Percentiles rank a stretch among this genome's conserved stretches.
phyloP scores from a whole-genome alignment of 148 eudicot species.

The Spergularia marina region DNA sequence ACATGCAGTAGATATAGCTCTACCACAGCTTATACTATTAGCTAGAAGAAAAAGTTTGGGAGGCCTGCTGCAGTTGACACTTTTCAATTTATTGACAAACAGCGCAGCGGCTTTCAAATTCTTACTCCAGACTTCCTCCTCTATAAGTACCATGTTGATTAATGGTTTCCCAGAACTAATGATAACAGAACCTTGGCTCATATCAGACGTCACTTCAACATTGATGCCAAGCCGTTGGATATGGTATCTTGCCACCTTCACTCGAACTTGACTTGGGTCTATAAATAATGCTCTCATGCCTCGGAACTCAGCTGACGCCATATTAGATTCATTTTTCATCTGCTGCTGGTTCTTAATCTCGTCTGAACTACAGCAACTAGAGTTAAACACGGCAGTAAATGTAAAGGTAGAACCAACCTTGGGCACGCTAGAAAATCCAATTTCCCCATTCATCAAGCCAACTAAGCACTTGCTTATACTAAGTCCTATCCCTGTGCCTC shows the following conservation, averaged over 20 bases:
- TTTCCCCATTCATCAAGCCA: constrained; percentile 82
- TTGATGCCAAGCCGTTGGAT: constrained; percentile 70
- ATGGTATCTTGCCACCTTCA: constrained; percentile 75
- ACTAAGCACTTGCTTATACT: constrained; percentile 98
- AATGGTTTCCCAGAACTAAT: constrained; percentile 31
- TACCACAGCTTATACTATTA: constrained; percentile 37
- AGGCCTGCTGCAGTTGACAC: constrained; percentile 22
- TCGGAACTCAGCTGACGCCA: constrained; percentile 50
- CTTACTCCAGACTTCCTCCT: constrained; percentile 77
- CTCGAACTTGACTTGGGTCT: constrained; percentile 68
- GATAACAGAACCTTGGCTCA: constrained; percentile 38
- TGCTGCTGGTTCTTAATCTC: constrained; percentile 44
- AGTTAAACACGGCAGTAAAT: constrained; percentile 67
- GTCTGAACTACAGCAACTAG: constrained; percentile 30
- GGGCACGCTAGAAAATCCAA: constrained; percentile 72
- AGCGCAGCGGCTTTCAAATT: constrained; percentile 34
- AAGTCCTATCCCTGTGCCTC: constrained; percentile 95
- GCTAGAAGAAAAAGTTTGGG: constrained; percentile 67
- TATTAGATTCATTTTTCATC: constrained; percentile 32
- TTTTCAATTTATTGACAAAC: constrained; percentile 36
- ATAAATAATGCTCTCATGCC: constrained; percentile 75
- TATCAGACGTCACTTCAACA: constrained; percentile 54
- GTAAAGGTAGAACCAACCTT: constrained; percentile 81
- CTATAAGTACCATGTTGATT: constrained; percentile 59
- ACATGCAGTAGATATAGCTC: constrained; percentile 25